These are phyloP conservation scores for Rutstroemia sydowiana DNA, from an alignment of 2,329 filamentous ascomycete species.

Conservation along the genomic window DNA sequence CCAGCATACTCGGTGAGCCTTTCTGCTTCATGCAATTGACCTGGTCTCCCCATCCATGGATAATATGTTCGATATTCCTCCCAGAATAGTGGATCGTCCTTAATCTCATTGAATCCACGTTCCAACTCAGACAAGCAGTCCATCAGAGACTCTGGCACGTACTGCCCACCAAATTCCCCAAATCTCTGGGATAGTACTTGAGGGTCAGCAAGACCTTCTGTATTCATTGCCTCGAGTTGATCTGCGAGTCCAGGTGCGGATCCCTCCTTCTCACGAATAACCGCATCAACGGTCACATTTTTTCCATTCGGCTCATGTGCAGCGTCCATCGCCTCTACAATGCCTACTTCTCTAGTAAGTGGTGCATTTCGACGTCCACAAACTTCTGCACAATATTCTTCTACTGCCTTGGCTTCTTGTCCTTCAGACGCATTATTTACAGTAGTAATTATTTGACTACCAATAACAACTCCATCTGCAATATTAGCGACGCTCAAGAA, in stretches of 20 bases:
- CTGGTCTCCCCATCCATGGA: conserved; percentile 92
- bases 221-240: conserved; percentile 62
- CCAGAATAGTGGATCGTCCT: conserved; percentile 88
- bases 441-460: conserved; percentile 85
- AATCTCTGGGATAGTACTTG: conserved; percentile 74
- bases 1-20: conserved; percentile 82
- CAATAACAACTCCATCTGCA: conserved; percentile 92
- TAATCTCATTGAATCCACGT: conserved; percentile 79
- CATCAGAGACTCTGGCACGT: conserved; percentile 96
- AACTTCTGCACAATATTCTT: conserved; percentile 78
- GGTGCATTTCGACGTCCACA: conserved; percentile 46
- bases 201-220: conserved; percentile 37
- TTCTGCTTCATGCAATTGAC: conserved; percentile 82
- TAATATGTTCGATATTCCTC: conserved; percentile 95
- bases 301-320: conserved; percentile 52
- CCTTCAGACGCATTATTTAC: conserved; percentile 62
- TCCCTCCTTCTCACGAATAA: conserved; percentile 44
- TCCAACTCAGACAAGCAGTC: conserved; percentile 90
- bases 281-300: conserved; percentile 58
- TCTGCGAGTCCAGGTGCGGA: conserved; percentile 35
- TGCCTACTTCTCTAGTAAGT: conserved; percentile 56
- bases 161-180: conserved; percentile 93
- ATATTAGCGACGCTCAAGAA: conserved; percentile 78
- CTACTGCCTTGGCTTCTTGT: conserved; percentile 62
- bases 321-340: conserved; percentile 59